These are phyloP conservation scores for Zostera marina DNA, from an alignment of 116 monocot genomes.

Conservation along the genomic window DNA sequence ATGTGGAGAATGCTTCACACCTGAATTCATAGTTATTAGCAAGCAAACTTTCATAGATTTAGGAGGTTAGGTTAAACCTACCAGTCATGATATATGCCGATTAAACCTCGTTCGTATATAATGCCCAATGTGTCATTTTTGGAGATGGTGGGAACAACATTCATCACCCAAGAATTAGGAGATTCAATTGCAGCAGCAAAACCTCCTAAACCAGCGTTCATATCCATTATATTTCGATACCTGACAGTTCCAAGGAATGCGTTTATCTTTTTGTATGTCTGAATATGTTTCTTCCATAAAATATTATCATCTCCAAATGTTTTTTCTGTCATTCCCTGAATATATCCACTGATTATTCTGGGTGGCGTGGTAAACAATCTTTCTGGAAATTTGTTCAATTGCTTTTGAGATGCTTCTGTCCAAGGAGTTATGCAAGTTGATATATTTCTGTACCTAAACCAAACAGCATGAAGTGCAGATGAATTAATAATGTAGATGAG, in stretches of 20 bases:
- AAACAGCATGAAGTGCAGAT: background rate
- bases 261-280: conserved; percentile 47
- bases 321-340: conserved; percentile 22
- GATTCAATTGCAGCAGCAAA: conserved; percentile 62
- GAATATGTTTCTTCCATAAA: conserved; percentile 47
- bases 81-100: conserved; percentile 84
- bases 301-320: conserved; percentile 36
- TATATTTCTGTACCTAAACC: conserved; percentile 59
- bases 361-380: conserved; percentile 52
- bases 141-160: conserved; percentile 53
- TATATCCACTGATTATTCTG: conserved; percentile 23
- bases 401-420: conserved; percentile 37
- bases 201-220: conserved; percentile 70
- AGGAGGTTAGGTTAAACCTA: conserved; percentile 4
- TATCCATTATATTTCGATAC: conserved; percentile 71
- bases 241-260: conserved; percentile 30
- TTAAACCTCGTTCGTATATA: conserved; percentile 61
- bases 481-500: too few species aligned
- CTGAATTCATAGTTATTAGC: conserved; percentile 3
- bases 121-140: conserved; percentile 31
- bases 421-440: conserved; percentile 32
- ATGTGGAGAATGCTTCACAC: conserved; percentile 11
- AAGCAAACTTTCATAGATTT: background rate
- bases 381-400: conserved; percentile 43
- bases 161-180: conserved; percentile 69